A percentile compares a stretch with the other conserved stretches of the same genome.
These are phyloP conservation scores for Acacia concinna DNA, from an alignment of 331 rosid species.

Conservation along the genomic window DNA sequence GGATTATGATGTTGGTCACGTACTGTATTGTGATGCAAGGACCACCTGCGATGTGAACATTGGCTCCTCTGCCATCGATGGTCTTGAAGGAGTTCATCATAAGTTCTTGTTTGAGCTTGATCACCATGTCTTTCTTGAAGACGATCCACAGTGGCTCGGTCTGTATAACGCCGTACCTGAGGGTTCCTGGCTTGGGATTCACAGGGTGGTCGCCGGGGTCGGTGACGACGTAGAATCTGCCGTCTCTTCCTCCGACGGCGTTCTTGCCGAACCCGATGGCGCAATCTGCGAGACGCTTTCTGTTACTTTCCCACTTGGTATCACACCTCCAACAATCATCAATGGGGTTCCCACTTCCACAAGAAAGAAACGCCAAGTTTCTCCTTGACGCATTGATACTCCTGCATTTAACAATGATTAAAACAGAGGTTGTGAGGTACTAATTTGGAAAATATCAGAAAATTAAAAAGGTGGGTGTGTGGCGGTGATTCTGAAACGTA, in stretches of 20 bases:
- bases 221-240: slow-evolving; percentile 70
- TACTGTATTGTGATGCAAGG: slow-evolving; percentile 85
- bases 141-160: slow-evolving; percentile 79
- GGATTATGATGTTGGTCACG: slow-evolving; percentile 78
- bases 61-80: slow-evolving; percentile 79
- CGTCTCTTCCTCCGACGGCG: slow-evolving; percentile 85
- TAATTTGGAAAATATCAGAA: neutral
- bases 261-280: slow-evolving; percentile 80
- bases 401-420: neutral
- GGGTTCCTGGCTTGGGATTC: slow-evolving; percentile 77
- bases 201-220: slow-evolving; percentile 68
- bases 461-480: neutral
- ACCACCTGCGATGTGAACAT: slow-evolving; percentile 89
- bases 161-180: slow-evolving; percentile 75
- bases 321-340: slow-evolving; percentile 96
- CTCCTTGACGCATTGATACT: neutral
- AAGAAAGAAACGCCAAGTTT: neutral
- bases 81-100: slow-evolving; percentile 88
- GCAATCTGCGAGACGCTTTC: slow-evolving; percentile 73
- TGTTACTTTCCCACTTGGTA: slow-evolving; percentile 69
- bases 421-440: neutral
- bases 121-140: slow-evolving; percentile 74
- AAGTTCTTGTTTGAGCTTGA: slow-evolving; percentile 66
- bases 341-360: slow-evolving; percentile 50
- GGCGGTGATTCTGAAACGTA: neutral